phyloP scores from a whole-genome alignment of 768 basidiomycete species.

The Leucocoprinus sp. region DNA sequence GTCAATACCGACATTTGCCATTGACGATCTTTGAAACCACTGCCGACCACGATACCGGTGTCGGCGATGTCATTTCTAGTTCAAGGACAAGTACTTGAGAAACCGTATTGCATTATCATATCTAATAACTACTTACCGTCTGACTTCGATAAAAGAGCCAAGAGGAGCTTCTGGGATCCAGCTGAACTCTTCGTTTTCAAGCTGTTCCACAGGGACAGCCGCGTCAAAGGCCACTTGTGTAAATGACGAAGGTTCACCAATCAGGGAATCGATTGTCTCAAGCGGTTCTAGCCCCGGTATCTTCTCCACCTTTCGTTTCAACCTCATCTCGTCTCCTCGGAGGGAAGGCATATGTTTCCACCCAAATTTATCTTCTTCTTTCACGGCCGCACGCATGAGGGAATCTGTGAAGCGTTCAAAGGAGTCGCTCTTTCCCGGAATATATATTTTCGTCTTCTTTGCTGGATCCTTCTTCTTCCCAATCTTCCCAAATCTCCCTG shows the following conservation, averaged over 20 bases:
- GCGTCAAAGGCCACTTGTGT: not conserved
- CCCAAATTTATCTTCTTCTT: constrained; percentile 10
- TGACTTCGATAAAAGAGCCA: constrained; percentile 40
- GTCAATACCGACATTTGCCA: constrained; percentile 19
- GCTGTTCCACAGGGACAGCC: not conserved
- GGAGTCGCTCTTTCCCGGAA: not conserved
- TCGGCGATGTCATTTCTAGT: constrained; percentile 21
- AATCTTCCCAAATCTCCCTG: too few species aligned
- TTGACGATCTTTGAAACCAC: constrained; percentile 13
- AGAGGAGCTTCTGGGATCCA: constrained; percentile 19
- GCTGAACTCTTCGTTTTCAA: constrained; percentile 12
- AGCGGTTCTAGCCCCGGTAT: too few species aligned
- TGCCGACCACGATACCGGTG: constrained; percentile 25
- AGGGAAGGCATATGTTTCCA: constrained; percentile 30
- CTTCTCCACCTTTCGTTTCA: constrained; percentile 16
- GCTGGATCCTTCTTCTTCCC: not conserved
- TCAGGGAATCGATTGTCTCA: too few species aligned
- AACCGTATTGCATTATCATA: not conserved
- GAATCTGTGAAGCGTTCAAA: constrained; percentile 6
- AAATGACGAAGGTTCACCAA: too few species aligned
- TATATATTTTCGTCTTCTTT: not conserved
- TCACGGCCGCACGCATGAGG: constrained; percentile 2
- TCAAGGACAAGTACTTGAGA: not conserved
- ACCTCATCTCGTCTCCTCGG: constrained; percentile 32
- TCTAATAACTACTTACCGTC: constrained; percentile 26